phyloP scores from a whole-genome alignment of 2,329 filamentous ascomycete species.

The Colletotrichum tropicale region DNA sequence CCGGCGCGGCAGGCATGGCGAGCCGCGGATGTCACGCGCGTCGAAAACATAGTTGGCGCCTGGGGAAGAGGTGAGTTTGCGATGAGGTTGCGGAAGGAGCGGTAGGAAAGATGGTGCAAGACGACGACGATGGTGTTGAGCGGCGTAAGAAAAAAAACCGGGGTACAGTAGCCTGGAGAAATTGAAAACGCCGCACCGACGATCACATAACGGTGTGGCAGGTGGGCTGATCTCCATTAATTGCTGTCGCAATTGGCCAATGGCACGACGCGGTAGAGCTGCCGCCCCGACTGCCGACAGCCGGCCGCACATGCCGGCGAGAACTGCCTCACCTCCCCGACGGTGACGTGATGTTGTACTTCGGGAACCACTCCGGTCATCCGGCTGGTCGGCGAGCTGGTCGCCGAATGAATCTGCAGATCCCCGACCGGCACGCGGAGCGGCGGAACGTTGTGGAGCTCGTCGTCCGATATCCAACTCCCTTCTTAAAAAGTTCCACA shows the following conservation, averaged over 20 bases:
- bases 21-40: constrained; percentile 20
- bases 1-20: constrained; percentile 13
- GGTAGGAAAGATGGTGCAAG: neutral
- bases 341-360: neutral
- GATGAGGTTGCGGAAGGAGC: neutral
- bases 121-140: neutral
- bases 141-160: neutral
- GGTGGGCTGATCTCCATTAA: neutral
- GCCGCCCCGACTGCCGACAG: neutral
- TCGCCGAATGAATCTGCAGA: neutral
- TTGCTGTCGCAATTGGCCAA: neutral
- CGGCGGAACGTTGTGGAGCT: neutral
- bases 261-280: neutral
- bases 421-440: neutral
- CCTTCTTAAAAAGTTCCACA: neutral
- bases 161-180: neutral
- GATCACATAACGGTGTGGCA: neutral
- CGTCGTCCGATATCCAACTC: neutral
- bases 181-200: neutral
- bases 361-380: neutral
- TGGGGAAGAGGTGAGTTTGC: neutral
- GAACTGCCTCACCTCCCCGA: neutral
- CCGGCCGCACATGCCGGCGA: neutral
- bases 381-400: neutral
- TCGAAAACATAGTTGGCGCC: constrained; percentile 25